Base-by-base conservation (phyloP, 768 basidiomycete species). In the Leucosporidium scottii region DNA sequence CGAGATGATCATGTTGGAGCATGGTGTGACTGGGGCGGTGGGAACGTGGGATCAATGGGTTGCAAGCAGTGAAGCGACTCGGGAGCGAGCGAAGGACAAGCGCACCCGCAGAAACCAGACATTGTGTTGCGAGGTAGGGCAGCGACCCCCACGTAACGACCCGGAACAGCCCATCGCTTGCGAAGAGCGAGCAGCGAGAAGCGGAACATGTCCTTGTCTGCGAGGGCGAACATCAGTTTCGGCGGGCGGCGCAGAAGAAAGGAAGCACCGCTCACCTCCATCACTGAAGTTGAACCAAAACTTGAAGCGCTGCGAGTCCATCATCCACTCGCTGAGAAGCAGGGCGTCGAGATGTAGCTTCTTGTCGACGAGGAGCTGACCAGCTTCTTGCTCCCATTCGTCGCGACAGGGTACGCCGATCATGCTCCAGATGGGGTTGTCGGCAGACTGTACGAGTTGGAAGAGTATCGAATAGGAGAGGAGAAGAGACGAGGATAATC, bases 361-460 rank as follows among this genome's bases (percentile, higher is more conserved):
- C 68, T 81, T 81, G 69, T 81, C 80, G 60, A 81, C 71, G 49
- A 81, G 74, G 74, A 81, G 79, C 67, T 79, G 78, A 4, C 80
- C 80, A 15, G 80, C 79, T 57, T 81, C 80, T 70, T 79, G 78
- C 70, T 81, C 80, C 79, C 79, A 81, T 64, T 81, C 79, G 67
- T 80, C 78, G 25, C 79, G 69, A 62, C 80, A 81, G 25, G 78
- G 75, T 0, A 79, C 78, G 25, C 79, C 80, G 34, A 80, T 69
- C 56, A 80, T 77, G 0, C 78, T 72, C 80, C 80, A 81, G 50
- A 69, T 69, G 1, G 71, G 28, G 60, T 69, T 69, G 61, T 64
- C 62, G 44, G 60, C 39, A 67, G 74, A 55, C 2, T 44, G 13
- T 9, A 62, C 61, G 23, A 60, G 61, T 60, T 50, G 44, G 25